Evolutionary conservation across 1,284 basidiomycete species (phyloP), one percentile per base, ranked within the genome.

Genomic region (Ganoderma lingzhi): DNA sequence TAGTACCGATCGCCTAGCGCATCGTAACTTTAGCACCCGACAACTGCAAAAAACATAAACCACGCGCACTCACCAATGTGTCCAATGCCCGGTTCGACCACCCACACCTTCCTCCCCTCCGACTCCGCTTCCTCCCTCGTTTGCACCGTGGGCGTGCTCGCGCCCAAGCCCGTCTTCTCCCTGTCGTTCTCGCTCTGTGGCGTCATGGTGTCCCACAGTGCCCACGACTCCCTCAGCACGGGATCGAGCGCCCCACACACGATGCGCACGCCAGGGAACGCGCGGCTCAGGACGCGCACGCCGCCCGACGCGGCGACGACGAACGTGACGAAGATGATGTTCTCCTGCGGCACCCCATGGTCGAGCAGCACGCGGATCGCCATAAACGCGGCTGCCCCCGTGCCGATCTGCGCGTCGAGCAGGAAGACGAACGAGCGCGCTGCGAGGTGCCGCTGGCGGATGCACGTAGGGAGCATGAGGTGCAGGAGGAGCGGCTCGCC

Each of bases 351-450:
- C 9, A 99, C 92, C n/a, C 97, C 96, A 76, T 99, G 97, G 78
- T 99, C 97, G 35, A 99, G 87, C 19, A 99, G 84, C 5, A 98
- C 90, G n/a, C 97, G 92, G 68, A 99, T 94, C 0, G 96, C 94
- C 97, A 99, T 99, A 80, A 97, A 93, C 0, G 95, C 96, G 4
- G 97, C 91, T 0, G 97, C 97, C 2, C 93, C 97, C 0, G 97
- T 99, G 5, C 96, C 96, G 80, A 99, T 96, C 90, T 97, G 97
- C 3, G 95, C 94, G 78, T 99, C 97, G 41, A 98, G 85, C n/a
- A 99, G 81, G 78, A 98, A 92, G 0, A 97, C 96, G 84, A 91
- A 96, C 2, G 93, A 85, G 56, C 92, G 83, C 68, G 84, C 79
- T 1, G 96, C 95, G 51, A 84, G 82, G 66, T 89, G 83, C 51